Conservation (phyloP, 2,329 filamentous ascomycete species). For the Canariomyces notabilis region DNA sequence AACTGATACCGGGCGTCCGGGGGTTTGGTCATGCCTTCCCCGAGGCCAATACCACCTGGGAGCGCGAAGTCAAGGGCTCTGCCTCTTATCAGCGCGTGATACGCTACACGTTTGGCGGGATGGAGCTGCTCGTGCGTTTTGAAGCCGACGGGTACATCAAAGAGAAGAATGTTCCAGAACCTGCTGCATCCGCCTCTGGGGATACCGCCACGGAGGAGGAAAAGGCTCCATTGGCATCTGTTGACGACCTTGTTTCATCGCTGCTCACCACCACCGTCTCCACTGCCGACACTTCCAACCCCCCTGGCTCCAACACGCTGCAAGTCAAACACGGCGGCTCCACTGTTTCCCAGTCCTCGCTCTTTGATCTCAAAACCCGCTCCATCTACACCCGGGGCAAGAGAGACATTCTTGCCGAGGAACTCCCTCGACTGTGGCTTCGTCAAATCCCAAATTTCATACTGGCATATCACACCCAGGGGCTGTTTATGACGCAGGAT, state of each 20-base stretch:
- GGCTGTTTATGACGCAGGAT: constrained; percentile 32
- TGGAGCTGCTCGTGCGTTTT: constrained; percentile 49
- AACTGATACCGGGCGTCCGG: constrained; percentile 48
- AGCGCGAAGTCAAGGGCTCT: constrained; percentile 47
- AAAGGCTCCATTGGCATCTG: not conserved
- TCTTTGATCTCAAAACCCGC: constrained; percentile 45
- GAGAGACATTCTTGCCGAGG: constrained; percentile 30
- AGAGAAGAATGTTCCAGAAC: not conserved
- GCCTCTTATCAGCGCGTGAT: constrained; percentile 59
- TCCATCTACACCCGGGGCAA: constrained; percentile 33
- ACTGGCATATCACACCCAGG: constrained; percentile 36
- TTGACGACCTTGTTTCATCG: constrained; percentile 4
- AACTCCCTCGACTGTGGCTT: constrained; percentile 41
- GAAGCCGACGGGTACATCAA: constrained; percentile 53
- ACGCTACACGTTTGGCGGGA: constrained; percentile 50
- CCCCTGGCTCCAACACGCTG: not conserved
- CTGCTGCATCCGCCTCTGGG: not conserved
- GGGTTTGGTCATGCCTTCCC: constrained; percentile 65
- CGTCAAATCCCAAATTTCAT: constrained; percentile 37
- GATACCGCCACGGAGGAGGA: not conserved
- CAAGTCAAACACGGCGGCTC: constrained; percentile 23
- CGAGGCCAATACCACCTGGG: constrained; percentile 62
- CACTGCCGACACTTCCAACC: not conserved
- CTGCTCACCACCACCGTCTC: constrained; percentile 4
- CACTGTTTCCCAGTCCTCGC: constrained; percentile 27